Conservation (phyloP, 768 basidiomycete genomes). For the Mrakia hoshinonis region DNA sequence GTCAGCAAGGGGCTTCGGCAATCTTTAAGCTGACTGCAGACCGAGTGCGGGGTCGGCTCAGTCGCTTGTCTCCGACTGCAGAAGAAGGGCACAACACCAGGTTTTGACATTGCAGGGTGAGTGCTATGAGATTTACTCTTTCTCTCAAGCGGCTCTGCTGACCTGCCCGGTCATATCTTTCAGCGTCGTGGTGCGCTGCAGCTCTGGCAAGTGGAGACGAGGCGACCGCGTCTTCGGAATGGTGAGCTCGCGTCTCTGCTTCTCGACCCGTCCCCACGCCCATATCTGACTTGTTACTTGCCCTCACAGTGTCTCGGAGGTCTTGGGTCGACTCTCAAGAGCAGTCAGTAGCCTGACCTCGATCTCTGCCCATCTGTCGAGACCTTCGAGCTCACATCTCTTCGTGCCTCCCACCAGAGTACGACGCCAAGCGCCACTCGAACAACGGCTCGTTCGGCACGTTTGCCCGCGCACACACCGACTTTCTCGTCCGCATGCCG, state of each 20-base stretch:
- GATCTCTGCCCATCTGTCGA: too few relatives aligned
- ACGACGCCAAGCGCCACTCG: too few relatives aligned
- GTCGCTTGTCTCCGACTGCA: neutral
- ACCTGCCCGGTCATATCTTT: neutral
- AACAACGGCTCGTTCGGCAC: neutral
- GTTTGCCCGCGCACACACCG: neutral
- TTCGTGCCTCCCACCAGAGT: too few relatives aligned
- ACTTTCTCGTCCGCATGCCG: neutral
- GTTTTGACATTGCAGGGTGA: constrained; percentile 4
- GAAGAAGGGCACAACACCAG: constrained; percentile 4
- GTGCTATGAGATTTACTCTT: neutral
- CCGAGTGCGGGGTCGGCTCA: neutral
- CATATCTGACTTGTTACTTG: neutral
- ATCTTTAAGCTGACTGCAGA: too few relatives aligned
- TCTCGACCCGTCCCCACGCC: neutral
- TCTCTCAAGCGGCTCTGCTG: neutral
- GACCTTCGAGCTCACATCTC: too few relatives aligned
- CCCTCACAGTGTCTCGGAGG: neutral
- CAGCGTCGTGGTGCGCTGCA: constrained; percentile 4
- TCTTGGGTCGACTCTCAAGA: neutral
- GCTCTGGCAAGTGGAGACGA: neutral
- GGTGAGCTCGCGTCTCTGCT: neutral
- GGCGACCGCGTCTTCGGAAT: neutral
- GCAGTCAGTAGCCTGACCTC: neutral
- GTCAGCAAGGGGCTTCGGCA: neutral